Evolutionary conservation across 306 rosid species (phyloP).

Genomic region (Canavalia gladiata): DNA sequence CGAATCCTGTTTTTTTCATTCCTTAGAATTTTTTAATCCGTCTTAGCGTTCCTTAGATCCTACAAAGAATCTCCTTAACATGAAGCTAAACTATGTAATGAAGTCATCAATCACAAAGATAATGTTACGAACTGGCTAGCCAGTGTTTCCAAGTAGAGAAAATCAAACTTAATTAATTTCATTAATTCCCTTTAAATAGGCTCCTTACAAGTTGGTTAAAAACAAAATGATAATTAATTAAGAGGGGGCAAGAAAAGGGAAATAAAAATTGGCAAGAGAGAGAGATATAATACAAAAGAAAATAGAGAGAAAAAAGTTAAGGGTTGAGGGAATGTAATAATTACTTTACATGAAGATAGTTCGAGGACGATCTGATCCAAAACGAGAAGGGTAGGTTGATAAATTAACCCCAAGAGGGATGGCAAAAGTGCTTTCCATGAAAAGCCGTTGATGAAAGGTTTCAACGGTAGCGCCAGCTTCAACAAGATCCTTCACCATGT

Average conservation of each 20-base stretch:
- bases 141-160: background rate
- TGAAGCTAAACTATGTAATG: background rate
- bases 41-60: background rate
- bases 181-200: background rate
- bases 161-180: background rate
- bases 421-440: conserved; percentile 71
- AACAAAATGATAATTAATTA: background rate
- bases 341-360: conserved; percentile 51
- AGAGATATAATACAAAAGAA: background rate
- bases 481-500: conserved; percentile 56
- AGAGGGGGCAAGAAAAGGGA: background rate
- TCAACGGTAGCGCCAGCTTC: conserved; percentile 63
- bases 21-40: background rate
- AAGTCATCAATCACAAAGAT: background rate
- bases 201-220: background rate
- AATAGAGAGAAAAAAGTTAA: background rate
- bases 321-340: background rate
- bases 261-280: background rate
- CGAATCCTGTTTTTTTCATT: no score
- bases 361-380: conserved; percentile 58
- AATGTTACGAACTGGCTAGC: background rate
- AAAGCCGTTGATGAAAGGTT: conserved; percentile 61
- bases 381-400: conserved; percentile 56
- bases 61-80: background rate
- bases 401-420: conserved; percentile 69